Base-by-base conservation (phyloP, 2,329 filamentous ascomycete genomes). In the Exophiala viscosa region DNA sequence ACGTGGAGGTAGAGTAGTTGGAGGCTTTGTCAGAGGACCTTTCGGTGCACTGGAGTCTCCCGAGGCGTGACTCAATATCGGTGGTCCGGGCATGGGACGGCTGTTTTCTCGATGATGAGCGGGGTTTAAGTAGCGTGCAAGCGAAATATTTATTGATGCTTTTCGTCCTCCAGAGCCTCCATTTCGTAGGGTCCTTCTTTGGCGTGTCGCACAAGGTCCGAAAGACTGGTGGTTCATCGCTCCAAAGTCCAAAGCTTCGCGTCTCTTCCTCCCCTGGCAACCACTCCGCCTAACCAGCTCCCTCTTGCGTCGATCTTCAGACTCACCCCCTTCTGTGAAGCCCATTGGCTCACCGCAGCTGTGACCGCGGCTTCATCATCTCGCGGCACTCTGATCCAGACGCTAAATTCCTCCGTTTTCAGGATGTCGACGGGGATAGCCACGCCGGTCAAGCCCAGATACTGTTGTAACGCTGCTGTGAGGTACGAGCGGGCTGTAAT, bases 371-470 rank as follows among this genome's bases (percentile, higher is more conserved):
- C 58, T 6, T 67, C 70, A 57, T 77, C 75, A n/a, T 73, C 70
- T 23, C 68, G 62, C 2, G 74, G 73, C 0, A 76, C 65, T 33
- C 75, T 68, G 11, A 77, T 68, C 73, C 74, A 77, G 6, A 70
- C 54, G 23, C 62, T 52, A 8, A 33, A 54, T 6, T 45, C 52
- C 34, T 63, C 64, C 14, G 73, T 60, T 41, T 74, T 73, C 11
- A 76, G 61, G 32, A 77, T 73, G 51, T 78, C 75, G 45, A 77
- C 66, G 2, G 73, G 62, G 35, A 77, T 76, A 11, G 73, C 66
- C 2, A 73, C 72, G 13, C 75, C 75, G 3, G 69, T 68, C 6
- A 76, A 52, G 1, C 75, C 75, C 40, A 77, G 70, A 60, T 73
- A 76, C 62, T 76, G 73, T 15, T 69, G 69, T 1, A 78, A 66